Base-by-base conservation (phyloP, 2,329 filamentous ascomycete species). In the Colletotrichum kahawae region DNA sequence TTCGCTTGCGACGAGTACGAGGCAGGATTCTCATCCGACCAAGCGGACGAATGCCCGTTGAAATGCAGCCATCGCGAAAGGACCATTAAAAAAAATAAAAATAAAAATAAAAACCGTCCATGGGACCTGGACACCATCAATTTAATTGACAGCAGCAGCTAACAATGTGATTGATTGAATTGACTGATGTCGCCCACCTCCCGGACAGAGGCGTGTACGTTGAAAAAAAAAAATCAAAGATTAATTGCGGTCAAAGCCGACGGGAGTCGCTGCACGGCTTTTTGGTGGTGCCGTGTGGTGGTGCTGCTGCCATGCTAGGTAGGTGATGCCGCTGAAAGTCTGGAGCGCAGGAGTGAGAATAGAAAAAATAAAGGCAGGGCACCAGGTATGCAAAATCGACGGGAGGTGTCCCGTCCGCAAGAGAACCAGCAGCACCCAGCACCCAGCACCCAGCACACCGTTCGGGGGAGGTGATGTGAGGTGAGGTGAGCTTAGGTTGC, bases 161-260 rank as follows among this genome's bases (percentile, higher is more conserved):
- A 31, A 18, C 57, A 21, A 34, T 16, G 33, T 38, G 60, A 63
- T 62, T 33, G 31, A 27, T 51, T 51, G 48, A 56, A 6, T 57
- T 56, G 48, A 38, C 31, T 33, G 34, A 67, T 51, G 56, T 69
- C 56, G 34, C 27, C 57, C 56, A 51, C 67, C 66, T 68, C 66
- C 67, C 67, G 36, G 67, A 69, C 67, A 62, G 67, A 69, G 67
- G 67, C 67, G 67, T 69, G 67, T 34, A n/a, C 27, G 38, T 60
- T 33, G 56, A 38, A 62, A 69, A 62, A 34, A 29, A 62, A 34
- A 21, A 12, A 51, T 21, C 43, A 21, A 68, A 69, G 7, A 69
- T 62, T 33, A 51, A 68, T 60, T 54, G 43, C 54, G 62, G 34
- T 43, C 13, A 38, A 65, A 33, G 62, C 62, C 62, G 62, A 62